Evolutionary conservation across 2,329 filamentous ascomycete species (phyloP), one percentile per base, ranked within the genome.

Genomic region (Rugonectria rugulosa): DNA sequence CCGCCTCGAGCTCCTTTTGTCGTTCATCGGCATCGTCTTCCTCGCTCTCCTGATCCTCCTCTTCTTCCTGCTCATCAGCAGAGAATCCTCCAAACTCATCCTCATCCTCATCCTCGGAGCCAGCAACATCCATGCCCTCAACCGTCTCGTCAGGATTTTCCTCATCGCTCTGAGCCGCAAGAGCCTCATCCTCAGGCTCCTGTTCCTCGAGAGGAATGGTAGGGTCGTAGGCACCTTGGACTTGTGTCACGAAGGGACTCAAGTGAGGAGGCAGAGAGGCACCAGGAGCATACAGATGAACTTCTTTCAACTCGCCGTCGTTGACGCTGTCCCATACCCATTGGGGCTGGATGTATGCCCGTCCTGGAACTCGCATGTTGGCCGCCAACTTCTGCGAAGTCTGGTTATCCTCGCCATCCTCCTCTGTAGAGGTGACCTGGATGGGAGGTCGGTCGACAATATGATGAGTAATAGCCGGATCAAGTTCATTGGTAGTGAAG

Each of bases 241-340:
- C 89, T 59, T 86, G 83, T 81, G 93, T 94, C 61, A 98, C 92
- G 82, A 96, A 99, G 21, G 95, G 95, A 74, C 93, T 98, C 66
- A 99, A 76, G 81, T 99, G 95, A 11, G 95, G 95, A 19, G 95
- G 95, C 26, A 99, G 81, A 64, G 91, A 88, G 15, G 93, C 89
- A 15, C 95, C 95, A 2, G 95, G 95, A 1, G 89, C 91, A 69
- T 99, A 99, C 29, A 93, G 77, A 70, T 97, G 92, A 26, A 93
- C 86, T 62, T 90, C 84, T 72, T 97, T 88, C 52, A 99, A 79
- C 74, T 94, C 92, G 60, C 92, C 91, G 40, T 95, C 91, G 72
- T 99, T 99, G 72, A 97, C 79, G 68, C 91, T 94, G 71, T 99
- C 95, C 95, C 95, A 99, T 4, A 99, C 87, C 94, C 96, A 99